These are phyloP conservation scores for Euphorbia pulcherrima DNA, from an alignment of 345 rosid genomes.

Conservation along the genomic window DNA sequence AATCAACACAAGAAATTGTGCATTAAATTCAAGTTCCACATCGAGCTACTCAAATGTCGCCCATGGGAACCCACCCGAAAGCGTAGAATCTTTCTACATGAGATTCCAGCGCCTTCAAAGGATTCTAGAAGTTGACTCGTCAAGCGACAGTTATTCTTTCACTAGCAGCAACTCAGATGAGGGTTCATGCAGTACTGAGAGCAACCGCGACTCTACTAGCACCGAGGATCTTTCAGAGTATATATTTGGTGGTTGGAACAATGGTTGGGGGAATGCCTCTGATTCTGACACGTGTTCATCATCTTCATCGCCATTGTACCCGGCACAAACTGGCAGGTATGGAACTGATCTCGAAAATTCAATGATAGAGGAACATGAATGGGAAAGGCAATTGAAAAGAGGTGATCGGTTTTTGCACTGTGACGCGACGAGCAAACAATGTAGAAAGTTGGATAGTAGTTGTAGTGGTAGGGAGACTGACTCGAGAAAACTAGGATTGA, in stretches of 20 bases:
- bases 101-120: conserved; percentile 55
- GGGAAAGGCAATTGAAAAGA: conserved; percentile 26
- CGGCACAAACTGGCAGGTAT: conserved; percentile 33
- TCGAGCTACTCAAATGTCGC: conserved; percentile 21
- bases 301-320: conserved; percentile 52
- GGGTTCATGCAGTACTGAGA: conserved; percentile 83
- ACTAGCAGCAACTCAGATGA: conserved; percentile 82
- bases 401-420: conserved; percentile 38
- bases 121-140: conserved; percentile 74
- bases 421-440: conserved; percentile 26
- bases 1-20: conserved; percentile 19
- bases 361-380: background rate
- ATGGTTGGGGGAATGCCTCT: conserved; percentile 40
- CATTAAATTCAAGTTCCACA: conserved; percentile 33
- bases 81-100: conserved; percentile 58
- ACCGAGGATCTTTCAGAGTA: conserved; percentile 72
- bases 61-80: conserved; percentile 28
- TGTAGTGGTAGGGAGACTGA: conserved; percentile 40
- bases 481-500: conserved; percentile 33
- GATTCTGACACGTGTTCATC: conserved; percentile 61
- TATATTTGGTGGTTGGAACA: conserved; percentile 56
- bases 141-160: conserved; percentile 80
- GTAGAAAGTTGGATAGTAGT: conserved; percentile 36
- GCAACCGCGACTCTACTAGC: conserved; percentile 60
- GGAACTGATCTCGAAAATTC: conserved; percentile 18